A percentile compares a stretch with the other conserved stretches of the same genome.
Conservation (phyloP, 2,329 filamentous ascomycete genomes). For the Ambrosiella xylebori region DNA sequence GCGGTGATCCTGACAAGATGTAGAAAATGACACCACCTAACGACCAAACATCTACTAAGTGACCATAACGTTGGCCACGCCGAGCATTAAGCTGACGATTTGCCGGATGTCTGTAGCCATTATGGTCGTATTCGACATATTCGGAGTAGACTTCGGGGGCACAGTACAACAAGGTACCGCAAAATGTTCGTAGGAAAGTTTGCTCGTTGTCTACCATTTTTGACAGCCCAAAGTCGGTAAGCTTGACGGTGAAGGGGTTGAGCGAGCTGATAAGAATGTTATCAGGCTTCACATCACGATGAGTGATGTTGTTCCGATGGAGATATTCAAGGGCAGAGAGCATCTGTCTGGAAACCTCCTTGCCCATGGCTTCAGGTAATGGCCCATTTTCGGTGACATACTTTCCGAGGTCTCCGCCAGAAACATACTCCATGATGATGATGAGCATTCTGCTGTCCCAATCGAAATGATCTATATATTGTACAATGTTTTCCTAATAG, state of each 20-base stretch:
- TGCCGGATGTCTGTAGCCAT: constrained; percentile 43
- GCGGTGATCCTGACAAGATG: constrained; percentile 59
- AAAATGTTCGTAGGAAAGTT: constrained; percentile 90
- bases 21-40: constrained; percentile 85
- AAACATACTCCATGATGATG: constrained; percentile 90
- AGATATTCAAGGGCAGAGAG: constrained; percentile 72
- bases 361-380: constrained; percentile 52
- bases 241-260: constrained; percentile 64
- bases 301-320: constrained; percentile 76
- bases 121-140: constrained; percentile 49
- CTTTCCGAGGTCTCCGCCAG: constrained; percentile 64
- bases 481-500: constrained; percentile 52
- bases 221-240: constrained; percentile 91
- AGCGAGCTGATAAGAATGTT: constrained; percentile 73
- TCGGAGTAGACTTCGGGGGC: constrained; percentile 89
- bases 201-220: constrained; percentile 84
- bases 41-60: constrained; percentile 93
- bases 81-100: constrained; percentile 21
- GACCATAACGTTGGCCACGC: constrained; percentile 56
- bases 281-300: constrained; percentile 97
- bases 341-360: constrained; percentile 57
- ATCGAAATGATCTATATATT: constrained; percentile 78
- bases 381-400: constrained; percentile 44
- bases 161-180: constrained; percentile 87
- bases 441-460: constrained; percentile 72